These are phyloP conservation scores for Wickerhamiella australiensis DNA, from an alignment of 805 yeast species.

Conservation along the genomic window DNA sequence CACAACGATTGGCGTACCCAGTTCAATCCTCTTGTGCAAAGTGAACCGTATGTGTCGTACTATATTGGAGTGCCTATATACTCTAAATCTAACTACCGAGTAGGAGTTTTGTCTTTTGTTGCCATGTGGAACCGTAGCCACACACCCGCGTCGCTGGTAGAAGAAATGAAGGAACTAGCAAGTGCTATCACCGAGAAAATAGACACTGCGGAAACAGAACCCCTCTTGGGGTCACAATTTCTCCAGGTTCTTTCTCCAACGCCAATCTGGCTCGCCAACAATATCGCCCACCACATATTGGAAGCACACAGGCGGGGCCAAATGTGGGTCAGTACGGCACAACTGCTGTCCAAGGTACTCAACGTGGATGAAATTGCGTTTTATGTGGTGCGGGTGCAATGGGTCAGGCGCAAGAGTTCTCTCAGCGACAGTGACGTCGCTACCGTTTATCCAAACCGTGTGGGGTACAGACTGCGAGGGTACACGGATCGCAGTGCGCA, in stretches of 20 bases:
- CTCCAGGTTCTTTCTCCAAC: background rate
- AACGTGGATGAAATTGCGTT: background rate
- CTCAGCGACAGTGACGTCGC: background rate
- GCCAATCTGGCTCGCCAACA: background rate
- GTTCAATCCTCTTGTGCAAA: slow-evolving; percentile 51
- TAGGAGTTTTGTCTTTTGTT: background rate
- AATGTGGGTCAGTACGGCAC: background rate
- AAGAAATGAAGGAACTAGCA: background rate
- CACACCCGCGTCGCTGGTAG: background rate
- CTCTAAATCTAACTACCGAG: slow-evolving; percentile 15
- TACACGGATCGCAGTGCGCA: background rate
- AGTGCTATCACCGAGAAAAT: background rate
- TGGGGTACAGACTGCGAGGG: background rate
- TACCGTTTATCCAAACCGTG: background rate
- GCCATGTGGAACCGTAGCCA: slow-evolving; percentile 1
- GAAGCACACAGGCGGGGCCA: background rate
- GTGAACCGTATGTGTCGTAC: slow-evolving; percentile 46
- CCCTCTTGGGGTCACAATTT: background rate
- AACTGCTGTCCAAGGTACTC: background rate
- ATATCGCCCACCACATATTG: background rate
- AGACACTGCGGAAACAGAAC: background rate
- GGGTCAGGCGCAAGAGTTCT: background rate
- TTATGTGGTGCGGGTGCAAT: background rate
- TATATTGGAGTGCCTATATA: slow-evolving; percentile 55
- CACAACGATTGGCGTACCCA: slow-evolving; percentile 57